A percentile compares a stretch with the other conserved stretches of the same genome.
Evolutionary conservation across 768 basidiomycete species (phyloP).

Genomic region (Strobilomyces dryophilus): DNA sequence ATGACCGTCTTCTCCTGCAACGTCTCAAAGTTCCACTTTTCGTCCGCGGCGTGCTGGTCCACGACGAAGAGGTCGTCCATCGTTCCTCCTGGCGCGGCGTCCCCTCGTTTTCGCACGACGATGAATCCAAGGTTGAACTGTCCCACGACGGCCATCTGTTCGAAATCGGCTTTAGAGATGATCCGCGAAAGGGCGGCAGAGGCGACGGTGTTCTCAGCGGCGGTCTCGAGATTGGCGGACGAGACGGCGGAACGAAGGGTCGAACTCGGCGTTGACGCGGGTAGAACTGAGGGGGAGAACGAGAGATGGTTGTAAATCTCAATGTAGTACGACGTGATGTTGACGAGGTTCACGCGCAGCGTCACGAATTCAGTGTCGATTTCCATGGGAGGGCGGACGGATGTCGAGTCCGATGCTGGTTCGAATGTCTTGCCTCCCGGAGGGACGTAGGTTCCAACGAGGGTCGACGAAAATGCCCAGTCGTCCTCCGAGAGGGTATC

Average conservation of each 20-base stretch:
- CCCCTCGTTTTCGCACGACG: conserved; percentile 60
- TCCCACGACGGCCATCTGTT: conserved; percentile 76
- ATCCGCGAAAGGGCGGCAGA: conserved; percentile 73
- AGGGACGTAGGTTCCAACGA: conserved; percentile 20
- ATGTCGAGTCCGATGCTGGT: not conserved
- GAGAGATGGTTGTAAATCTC: conserved; percentile 12
- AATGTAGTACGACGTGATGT: conserved; percentile 20
- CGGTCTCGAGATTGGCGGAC: conserved; percentile 30
- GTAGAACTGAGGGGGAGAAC: not conserved
- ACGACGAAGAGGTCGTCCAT: conserved; percentile 94
- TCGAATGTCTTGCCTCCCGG: conserved; percentile 9
- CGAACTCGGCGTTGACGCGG: not conserved
- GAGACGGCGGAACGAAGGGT: conserved; percentile 24
- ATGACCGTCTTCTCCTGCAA: conserved; percentile 89
- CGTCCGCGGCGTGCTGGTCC: conserved; percentile 96
- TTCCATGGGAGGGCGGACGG: not conserved
- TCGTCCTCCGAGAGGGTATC: conserved; percentile 13
- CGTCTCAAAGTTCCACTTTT: conserved; percentile 98
- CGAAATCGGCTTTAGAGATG: conserved; percentile 86
- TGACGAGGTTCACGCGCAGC: conserved; percentile 18
- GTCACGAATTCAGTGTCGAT: conserved; percentile 9
- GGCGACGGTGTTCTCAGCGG: conserved; percentile 51
- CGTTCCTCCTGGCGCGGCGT: not conserved
- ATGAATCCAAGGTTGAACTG: conserved; percentile 98
- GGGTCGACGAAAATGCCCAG: conserved; percentile 23